Percentiles rank a stretch among this genome's conserved stretches.
These are phyloP conservation scores for Axilococcus clingmanii DNA, from an alignment of 139 green algal genomes.

Conservation along the genomic window DNA sequence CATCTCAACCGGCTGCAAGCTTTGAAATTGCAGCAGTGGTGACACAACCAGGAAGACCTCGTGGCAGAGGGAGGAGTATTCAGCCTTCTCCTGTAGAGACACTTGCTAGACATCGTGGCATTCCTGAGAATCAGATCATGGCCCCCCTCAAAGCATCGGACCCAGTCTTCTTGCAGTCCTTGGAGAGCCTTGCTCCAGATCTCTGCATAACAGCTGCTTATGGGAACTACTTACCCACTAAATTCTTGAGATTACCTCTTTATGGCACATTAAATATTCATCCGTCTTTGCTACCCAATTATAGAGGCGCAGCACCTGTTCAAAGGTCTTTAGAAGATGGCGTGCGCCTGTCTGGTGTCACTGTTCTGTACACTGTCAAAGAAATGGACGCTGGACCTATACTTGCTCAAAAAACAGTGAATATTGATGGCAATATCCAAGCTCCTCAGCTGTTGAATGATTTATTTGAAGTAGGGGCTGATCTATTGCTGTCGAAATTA, in stretches of 20 bases:
- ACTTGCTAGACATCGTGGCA: conserved; percentile 27
- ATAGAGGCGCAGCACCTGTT: conserved; percentile 91
- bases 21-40: conserved; percentile 78
- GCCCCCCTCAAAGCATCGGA: conserved; percentile 39
- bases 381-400: conserved; percentile 91
- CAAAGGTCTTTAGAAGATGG: conserved; percentile 61
- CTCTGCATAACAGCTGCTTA: conserved; percentile 94
- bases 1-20: conserved; percentile 13
- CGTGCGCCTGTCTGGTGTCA: conserved; percentile 63
- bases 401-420: conserved; percentile 52
- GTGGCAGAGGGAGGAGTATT: conserved; percentile 52
- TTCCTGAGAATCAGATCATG: conserved; percentile 33
- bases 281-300: conserved; percentile 84
- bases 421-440: conserved; percentile 46
- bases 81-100: conserved; percentile 53
- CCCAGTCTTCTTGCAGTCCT: conserved; percentile 52
- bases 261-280: conserved; percentile 96
- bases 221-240: conserved; percentile 87
- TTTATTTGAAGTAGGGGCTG: conserved; percentile 57
- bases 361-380: conserved; percentile 86
- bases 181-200: conserved; percentile 68
- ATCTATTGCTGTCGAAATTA: conserved; percentile 58
- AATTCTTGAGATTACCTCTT: conserved; percentile 79
- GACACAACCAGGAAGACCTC: conserved; percentile 64
- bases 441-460: conserved; percentile 70